Evolutionary conservation across 2,329 filamentous ascomycete species (phyloP).

Genomic region (Aspergillus spinulosporus): DNA sequence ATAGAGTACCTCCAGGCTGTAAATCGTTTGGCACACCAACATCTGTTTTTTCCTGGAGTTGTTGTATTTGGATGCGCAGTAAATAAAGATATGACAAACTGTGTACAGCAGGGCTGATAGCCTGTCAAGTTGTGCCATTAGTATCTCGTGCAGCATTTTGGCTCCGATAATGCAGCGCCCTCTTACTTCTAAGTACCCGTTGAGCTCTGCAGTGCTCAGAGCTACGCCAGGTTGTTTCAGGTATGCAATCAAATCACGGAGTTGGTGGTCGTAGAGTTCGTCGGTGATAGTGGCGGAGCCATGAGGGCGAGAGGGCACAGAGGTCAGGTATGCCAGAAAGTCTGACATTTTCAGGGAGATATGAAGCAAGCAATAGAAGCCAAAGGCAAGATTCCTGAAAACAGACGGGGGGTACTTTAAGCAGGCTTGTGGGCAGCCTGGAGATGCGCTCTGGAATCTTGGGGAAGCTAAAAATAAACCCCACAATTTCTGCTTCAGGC

Average conservation of each 20-base stretch:
- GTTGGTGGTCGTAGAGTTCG: slow-evolving; percentile 46
- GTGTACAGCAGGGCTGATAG: slow-evolving; percentile 58
- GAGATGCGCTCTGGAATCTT: too few relatives aligned
- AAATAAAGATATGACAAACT: slow-evolving; percentile 60
- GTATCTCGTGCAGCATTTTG: background rate
- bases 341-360: slow-evolving; percentile 26
- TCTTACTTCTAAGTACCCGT: slow-evolving; percentile 28
- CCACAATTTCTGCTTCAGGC: too few relatives aligned
- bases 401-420: too few relatives aligned
- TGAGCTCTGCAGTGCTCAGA: slow-evolving; percentile 34
- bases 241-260: slow-evolving; percentile 40
- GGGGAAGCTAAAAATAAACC: too few relatives aligned
- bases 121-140: slow-evolving; percentile 17
- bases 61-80: slow-evolving; percentile 52
- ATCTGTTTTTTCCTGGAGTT: slow-evolving; percentile 36
- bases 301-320: slow-evolving; percentile 43
- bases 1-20: slow-evolving; percentile 48
- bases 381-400: too few relatives aligned
- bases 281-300: slow-evolving; percentile 36
- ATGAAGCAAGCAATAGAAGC: too few relatives aligned
- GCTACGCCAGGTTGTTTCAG: slow-evolving; percentile 40
- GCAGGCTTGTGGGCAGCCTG: too few relatives aligned
- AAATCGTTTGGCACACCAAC: slow-evolving; percentile 41
- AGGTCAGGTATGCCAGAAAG: slow-evolving; percentile 38
- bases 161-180: background rate